Conservation (phyloP, 2,329 filamentous ascomycete genomes). For the Colletotrichum siamense region DNA sequence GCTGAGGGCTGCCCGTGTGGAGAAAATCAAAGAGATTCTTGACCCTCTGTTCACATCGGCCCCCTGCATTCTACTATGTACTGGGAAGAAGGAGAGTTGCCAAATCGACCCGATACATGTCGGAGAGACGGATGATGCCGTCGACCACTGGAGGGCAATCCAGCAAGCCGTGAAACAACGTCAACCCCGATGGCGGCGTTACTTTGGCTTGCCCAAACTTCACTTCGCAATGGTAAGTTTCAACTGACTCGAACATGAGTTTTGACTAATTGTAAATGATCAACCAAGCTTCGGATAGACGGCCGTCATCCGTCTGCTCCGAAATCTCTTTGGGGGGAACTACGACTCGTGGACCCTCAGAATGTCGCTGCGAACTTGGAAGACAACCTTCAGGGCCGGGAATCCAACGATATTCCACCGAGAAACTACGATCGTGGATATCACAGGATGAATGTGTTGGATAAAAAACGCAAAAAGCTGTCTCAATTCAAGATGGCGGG, state of each 20-base stretch:
- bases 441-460: background rate
- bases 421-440: background rate
- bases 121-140: background rate
- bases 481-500: background rate
- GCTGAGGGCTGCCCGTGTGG: no score
- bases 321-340: background rate
- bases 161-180: background rate
- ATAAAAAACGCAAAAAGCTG: background rate
- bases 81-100: background rate
- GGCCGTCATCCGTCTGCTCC: background rate
- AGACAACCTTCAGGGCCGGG: no score
- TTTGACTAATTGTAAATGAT: background rate
- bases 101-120: background rate
- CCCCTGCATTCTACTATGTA: background rate
- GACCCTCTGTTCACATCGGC: background rate
- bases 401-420: accelerated
- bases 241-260: no score
- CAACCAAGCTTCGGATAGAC: background rate
- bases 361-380: background rate
- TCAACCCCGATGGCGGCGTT: background rate
- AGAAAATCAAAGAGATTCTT: background rate
- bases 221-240: background rate
- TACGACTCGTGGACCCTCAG: background rate
- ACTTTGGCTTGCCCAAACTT: background rate
- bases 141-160: background rate